Evolutionary conservation across 495 filamentous ascomycete species (phyloP).

Genomic region (Physcia stellaris): DNA sequence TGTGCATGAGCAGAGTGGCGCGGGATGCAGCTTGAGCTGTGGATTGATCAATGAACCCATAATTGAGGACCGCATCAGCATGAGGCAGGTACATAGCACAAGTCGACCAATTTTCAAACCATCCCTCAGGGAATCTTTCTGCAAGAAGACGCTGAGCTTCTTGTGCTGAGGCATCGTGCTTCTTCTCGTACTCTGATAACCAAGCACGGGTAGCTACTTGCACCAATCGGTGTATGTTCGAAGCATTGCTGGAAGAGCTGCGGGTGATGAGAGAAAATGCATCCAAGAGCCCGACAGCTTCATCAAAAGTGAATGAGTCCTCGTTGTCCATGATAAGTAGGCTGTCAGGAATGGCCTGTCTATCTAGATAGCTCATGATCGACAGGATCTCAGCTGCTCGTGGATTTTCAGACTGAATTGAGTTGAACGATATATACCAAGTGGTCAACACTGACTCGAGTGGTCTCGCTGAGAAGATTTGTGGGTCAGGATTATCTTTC

Average conservation of each 20-base stretch:
- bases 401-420: conserved; percentile 21
- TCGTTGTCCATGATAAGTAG: conserved; percentile 16
- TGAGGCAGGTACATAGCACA: conserved; percentile 7
- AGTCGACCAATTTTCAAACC: conserved; percentile 1
- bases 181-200: background rate
- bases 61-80: conserved; percentile 8
- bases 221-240: conserved; percentile 21
- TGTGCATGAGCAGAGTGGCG: too few relatives aligned
- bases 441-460: conserved; percentile 29
- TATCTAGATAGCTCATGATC: conserved; percentile 29
- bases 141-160: conserved; percentile 1
- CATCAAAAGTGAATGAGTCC: conserved; percentile 17
- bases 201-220: conserved; percentile 10
- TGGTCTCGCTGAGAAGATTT: too few relatives aligned
- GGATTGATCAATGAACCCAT: too few relatives aligned
- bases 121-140: conserved; percentile 3
- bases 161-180: conserved; percentile 5
- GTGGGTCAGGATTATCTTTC: too few relatives aligned
- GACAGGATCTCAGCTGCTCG: conserved; percentile 27
- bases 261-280: conserved; percentile 20
- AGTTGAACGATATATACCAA: conserved; percentile 35
- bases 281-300: conserved; percentile 21
- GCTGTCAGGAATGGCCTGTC: conserved; percentile 25
- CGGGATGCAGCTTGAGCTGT: too few relatives aligned
- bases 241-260: conserved; percentile 5